Evolutionary conservation across 257 asterid species (phyloP).

Genomic region (Solanum virginianum): DNA sequence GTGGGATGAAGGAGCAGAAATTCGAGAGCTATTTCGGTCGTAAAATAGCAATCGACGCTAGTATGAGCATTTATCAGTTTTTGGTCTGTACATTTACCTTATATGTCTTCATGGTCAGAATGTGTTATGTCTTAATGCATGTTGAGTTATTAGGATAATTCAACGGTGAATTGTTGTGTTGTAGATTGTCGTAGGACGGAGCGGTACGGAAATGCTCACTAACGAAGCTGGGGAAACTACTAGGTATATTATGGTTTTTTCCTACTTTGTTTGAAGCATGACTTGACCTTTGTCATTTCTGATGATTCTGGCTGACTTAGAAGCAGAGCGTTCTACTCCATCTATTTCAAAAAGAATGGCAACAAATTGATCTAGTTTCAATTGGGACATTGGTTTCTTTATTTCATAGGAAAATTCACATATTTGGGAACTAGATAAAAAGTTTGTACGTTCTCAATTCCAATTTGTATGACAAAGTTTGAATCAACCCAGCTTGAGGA

Average conservation of each 20-base stretch:
- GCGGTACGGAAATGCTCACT: conserved; percentile 86
- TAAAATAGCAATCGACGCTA: conserved; percentile 92
- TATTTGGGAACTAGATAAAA: not conserved
- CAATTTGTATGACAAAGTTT: too few species aligned
- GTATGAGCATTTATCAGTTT: conserved; percentile 99
- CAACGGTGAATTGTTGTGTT: not conserved
- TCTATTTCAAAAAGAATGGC: not conserved
- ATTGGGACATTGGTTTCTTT: not conserved
- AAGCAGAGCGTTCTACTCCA: not conserved
- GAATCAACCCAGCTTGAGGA: not conserved
- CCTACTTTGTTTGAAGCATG: not conserved
- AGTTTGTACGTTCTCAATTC: not conserved
- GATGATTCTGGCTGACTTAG: not conserved
- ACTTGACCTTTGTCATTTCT: not conserved
- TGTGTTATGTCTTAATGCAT: not conserved
- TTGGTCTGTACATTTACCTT: conserved; percentile 36
- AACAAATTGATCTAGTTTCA: not conserved
- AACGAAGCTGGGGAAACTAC: conserved; percentile 98
- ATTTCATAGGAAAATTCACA: not conserved
- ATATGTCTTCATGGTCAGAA: not conserved
- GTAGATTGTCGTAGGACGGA: conserved; percentile 95
- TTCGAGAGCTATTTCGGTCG: conserved; percentile 96
- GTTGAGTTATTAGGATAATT: not conserved
- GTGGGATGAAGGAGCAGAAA: conserved; percentile 84
- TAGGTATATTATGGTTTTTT: conserved; percentile 27